These are phyloP conservation scores for Xerocomus minutiporus DNA, from an alignment of 1,284 basidiomycete genomes.

Conservation along the genomic window DNA sequence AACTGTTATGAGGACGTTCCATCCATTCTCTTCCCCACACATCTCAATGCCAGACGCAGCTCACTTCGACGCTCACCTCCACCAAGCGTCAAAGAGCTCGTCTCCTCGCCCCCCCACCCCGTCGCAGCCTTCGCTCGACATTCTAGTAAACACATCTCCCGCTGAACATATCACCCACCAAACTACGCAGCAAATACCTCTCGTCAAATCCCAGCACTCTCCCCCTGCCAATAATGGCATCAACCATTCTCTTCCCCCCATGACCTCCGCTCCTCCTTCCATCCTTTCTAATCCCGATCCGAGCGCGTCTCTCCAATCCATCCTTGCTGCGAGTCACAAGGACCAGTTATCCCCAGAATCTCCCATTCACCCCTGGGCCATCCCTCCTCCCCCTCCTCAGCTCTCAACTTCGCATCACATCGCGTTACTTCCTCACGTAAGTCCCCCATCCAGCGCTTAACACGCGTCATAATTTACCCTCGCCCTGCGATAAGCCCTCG, in stretches of 20 bases:
- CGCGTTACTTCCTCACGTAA: constrained; percentile 28
- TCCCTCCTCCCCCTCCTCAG: constrained; percentile 27
- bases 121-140: constrained; percentile 35
- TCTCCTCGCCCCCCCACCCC: constrained; percentile 39
- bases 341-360: constrained; percentile 38
- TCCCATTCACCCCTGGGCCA: constrained; percentile 41
- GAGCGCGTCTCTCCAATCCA: constrained; percentile 60
- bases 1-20: constrained; percentile 39
- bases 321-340: constrained; percentile 48
- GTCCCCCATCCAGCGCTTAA: constrained; percentile 29
- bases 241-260: constrained; percentile 34
- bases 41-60: constrained; percentile 43
- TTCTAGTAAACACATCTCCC: constrained; percentile 39
- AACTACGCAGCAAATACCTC: constrained; percentile 24
- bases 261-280: constrained; percentile 35
- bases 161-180: constrained; percentile 27
- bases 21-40: constrained; percentile 41
- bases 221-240: constrained; percentile 25
- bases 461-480: constrained; percentile 24
- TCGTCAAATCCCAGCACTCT: constrained; percentile 23
- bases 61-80: constrained; percentile 36
- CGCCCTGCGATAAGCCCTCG: constrained; percentile 29
- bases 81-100: constrained; percentile 35
- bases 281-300: constrained; percentile 44
- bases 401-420: constrained; percentile 30